Conservation (phyloP, 768 basidiomycete genomes). For the Agrocybe pediades region DNA sequence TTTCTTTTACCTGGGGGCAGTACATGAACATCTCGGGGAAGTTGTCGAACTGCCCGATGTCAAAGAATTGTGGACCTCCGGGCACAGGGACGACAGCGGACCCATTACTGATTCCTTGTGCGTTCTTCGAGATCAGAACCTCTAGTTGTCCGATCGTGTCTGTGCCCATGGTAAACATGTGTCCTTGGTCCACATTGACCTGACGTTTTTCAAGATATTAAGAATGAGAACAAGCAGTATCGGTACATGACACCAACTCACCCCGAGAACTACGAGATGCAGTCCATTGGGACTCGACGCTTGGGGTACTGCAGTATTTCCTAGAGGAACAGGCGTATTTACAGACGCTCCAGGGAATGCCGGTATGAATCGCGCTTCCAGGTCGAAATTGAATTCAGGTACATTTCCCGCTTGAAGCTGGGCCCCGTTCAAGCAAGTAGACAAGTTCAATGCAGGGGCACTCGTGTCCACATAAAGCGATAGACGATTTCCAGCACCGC, state of each 20-base stretch:
- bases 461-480: constrained; percentile 3
- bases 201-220: too few relatives aligned
- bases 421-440: not conserved
- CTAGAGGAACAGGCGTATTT: constrained; percentile 1
- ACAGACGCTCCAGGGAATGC: constrained; percentile 9
- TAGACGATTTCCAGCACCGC: constrained; percentile 57
- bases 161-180: constrained; percentile 4
- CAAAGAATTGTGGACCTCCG: constrained; percentile 2
- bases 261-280: constrained; percentile 3
- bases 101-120: constrained; percentile 2
- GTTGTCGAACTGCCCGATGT: not conserved
- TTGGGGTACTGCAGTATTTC: not conserved
- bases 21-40: not conserved
- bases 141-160: constrained; percentile 1
- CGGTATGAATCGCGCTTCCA: constrained; percentile 8
- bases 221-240: not conserved
- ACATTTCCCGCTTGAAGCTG: constrained; percentile 6
- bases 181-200: constrained; percentile 1
- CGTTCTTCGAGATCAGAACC: not conserved
- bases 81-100: constrained; percentile 2
- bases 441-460: not conserved
- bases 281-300: constrained; percentile 1
- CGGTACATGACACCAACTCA: not conserved
- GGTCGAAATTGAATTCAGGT: constrained; percentile 10
- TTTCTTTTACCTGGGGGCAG: constrained; percentile 7